Base-by-base conservation (phyloP, 768 basidiomycete species). In the Tricholoma sp. region DNA sequence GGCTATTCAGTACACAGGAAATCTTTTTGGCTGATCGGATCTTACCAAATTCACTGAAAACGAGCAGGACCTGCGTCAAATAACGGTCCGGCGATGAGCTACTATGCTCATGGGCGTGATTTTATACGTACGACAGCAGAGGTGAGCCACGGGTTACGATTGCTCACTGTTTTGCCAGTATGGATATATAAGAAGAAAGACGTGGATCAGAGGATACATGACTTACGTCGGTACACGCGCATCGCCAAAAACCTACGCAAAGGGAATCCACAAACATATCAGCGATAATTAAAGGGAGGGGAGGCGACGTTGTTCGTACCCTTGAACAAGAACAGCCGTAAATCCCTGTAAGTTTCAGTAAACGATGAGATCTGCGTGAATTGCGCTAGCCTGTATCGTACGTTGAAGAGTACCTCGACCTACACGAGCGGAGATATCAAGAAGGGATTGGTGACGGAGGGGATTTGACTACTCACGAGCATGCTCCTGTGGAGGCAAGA, bases 361-460 rank as follows among this genome's bases (percentile, higher is more conserved):
- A 53, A 6, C 19, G 45, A 46, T 50, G 5, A 50, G 47, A 18
- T 29, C 11, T 3, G 31, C 3, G 12, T 8, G 47, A 31, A 18
- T 50, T 10, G 3, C 2, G 16, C 29, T 50, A 31, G n/a, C 4
- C 35, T 47, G 31, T 18, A 19, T 54, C 69, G 47, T 57, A 75
- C 81, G 64, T 80, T 83, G 64, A 82, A 80, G 19, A 81, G 63
- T 11, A 81, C 74, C 64, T 79, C 77, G 21, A 76, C 69, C 80
- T 81, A 34, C 16, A 18, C 9, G n/a, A 6, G 1, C 10, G 14
- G 22, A 43, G 21, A 49, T 35, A n/a, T 24, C n/a, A 43, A 55
- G 19, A 49, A 16, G 41, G 24, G n/a, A 32, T 52, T 14, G 35
- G 8, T 8, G 24, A 7, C 21, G 22, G 37, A 10, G 10, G 27